Conservation (phyloP, 106 monocot species). For the Vanilla planifolia region DNA sequence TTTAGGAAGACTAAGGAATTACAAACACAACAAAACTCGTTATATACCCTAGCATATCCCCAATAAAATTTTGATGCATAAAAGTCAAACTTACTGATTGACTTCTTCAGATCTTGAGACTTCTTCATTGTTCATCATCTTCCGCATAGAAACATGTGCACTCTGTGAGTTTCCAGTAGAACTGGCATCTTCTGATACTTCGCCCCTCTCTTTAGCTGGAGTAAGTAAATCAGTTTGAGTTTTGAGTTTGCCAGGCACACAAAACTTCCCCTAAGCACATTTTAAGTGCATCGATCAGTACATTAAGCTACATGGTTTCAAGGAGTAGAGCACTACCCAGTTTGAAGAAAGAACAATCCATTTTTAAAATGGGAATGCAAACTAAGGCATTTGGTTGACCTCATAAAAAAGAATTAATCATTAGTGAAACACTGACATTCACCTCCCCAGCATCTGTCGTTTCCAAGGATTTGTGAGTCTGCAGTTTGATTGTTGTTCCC, state of each 20-base stretch:
- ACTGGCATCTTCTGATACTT: not conserved
- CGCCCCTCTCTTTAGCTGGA: constrained; percentile 1
- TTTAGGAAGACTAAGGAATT: too few species aligned
- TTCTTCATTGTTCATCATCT: constrained; percentile 1
- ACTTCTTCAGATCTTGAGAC: constrained; percentile 7
- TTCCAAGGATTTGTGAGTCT: not conserved
- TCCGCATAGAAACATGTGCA: not conserved
- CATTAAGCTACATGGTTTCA: not conserved
- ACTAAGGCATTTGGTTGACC: not conserved
- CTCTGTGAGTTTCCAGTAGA: not conserved
- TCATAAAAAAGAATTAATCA: not conserved
- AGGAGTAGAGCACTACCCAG: too few species aligned
- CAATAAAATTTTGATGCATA: too few species aligned
- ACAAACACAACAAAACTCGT: too few species aligned
- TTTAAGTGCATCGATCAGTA: not conserved
- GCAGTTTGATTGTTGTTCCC: not conserved
- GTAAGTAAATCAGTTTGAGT: not conserved
- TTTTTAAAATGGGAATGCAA: not conserved
- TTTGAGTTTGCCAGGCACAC: not conserved
- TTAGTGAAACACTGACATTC: not conserved
- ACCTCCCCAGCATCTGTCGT: not conserved
- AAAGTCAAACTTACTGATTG: constrained; percentile 13
- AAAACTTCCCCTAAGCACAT: constrained; percentile 9
- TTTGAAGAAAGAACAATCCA: too few species aligned
- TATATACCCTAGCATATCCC: too few species aligned